phyloP scores from a whole-genome alignment of 495 filamentous ascomycete species.

The Penicillium antarcticum region DNA sequence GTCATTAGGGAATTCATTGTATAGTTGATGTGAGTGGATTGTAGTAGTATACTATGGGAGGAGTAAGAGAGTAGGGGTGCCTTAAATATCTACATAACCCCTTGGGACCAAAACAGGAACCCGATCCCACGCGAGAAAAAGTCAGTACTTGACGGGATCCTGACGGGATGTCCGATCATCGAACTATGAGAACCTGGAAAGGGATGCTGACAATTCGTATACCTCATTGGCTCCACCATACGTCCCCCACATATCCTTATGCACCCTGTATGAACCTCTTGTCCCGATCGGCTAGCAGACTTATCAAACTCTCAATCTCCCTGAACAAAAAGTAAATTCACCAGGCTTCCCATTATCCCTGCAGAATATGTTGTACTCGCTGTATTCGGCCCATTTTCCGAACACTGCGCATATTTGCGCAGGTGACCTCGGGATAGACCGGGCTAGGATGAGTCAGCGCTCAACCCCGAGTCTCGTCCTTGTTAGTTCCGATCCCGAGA shows the following conservation, averaged over 20 bases:
- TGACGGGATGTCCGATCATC: too few species aligned
- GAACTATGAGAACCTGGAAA: too few species aligned
- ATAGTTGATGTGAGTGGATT: conserved; percentile 8
- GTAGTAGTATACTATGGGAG: neutral
- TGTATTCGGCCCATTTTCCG: neutral
- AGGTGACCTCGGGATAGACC: conserved; percentile 33
- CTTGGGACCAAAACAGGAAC: too few species aligned
- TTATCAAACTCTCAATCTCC: neutral
- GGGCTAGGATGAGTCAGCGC: conserved; percentile 14
- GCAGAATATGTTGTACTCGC: neutral
- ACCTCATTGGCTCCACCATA: too few species aligned
- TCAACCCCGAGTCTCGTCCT: neutral
- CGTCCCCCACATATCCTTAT: neutral
- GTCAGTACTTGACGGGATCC: too few species aligned
- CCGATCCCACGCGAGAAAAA: too few species aligned
- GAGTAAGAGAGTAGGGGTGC: neutral
- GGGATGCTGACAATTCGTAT: too few species aligned
- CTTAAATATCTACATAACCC: too few species aligned
- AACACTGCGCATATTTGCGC: conserved; percentile 7
- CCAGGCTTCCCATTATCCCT: conserved; percentile 26
- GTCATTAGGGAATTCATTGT: conserved; percentile 27
- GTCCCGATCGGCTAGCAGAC: neutral
- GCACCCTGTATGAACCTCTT: conserved; percentile 2
- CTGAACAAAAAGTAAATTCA: conserved; percentile 22
- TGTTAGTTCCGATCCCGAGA: conserved; percentile 22